Conservation (phyloP, 768 basidiomycete species). For the Suillus alpinus region DNA sequence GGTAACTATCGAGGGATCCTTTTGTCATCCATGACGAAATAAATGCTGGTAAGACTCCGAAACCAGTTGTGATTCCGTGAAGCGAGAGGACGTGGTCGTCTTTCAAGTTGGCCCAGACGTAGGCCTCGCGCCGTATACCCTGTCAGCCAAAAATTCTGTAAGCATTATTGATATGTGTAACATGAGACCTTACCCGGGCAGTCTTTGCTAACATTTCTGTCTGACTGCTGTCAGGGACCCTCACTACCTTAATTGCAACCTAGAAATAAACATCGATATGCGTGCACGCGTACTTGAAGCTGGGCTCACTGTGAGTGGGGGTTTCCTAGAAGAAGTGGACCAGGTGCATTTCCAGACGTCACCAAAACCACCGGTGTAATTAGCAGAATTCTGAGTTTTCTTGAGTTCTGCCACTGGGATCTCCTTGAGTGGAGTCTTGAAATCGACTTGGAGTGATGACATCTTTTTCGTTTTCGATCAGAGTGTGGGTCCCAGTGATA, state of each 20-base stretch:
- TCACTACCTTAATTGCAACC: neutral
- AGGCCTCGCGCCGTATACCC: conserved; percentile 27
- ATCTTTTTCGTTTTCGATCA: neutral
- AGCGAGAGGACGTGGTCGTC: conserved; percentile 32
- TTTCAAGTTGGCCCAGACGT: conserved; percentile 26
- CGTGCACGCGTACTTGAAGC: neutral
- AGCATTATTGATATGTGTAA: neutral
- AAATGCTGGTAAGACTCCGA: conserved; percentile 28
- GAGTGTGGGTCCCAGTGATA: neutral
- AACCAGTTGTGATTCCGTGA: conserved; percentile 23
- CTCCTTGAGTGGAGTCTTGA: neutral
- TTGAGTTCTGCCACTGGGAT: neutral
- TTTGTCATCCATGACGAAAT: conserved; percentile 34
- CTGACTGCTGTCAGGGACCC: neutral
- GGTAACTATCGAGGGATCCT: conserved; percentile 29
- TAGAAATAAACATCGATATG: neutral
- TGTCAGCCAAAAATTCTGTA: conserved; percentile 2
- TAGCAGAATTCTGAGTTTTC: neutral
- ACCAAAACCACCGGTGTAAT: neutral
- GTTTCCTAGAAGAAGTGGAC: neutral
- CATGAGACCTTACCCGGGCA: neutral
- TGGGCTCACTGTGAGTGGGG: neutral
- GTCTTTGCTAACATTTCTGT: neutral
- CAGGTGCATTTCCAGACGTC: neutral
- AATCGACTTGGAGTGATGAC: neutral